Evolutionary conservation across 1,139 yeast genomes (phyloP).

Genomic region (Magnusiomyces fungicola): DNA sequence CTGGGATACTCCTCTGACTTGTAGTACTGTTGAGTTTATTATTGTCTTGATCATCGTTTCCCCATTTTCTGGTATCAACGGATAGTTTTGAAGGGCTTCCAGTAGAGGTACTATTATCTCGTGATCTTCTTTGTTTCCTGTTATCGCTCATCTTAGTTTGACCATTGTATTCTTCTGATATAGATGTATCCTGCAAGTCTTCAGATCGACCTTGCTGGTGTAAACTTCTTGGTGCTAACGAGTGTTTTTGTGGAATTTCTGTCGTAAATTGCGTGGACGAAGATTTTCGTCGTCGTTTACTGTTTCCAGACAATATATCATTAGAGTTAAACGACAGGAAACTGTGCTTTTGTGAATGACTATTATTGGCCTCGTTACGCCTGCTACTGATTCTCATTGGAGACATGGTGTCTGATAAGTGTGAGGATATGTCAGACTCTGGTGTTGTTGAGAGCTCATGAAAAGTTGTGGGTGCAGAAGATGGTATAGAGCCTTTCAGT

Average conservation of each 20-base stretch:
- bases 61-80: background rate
- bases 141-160: background rate
- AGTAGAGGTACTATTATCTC: background rate
- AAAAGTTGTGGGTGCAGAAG: background rate
- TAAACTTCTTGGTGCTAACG: background rate
- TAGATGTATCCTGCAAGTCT: background rate
- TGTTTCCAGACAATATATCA: no score
- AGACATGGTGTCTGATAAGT: background rate
- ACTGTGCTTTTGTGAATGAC: background rate
- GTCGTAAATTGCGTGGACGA: background rate
- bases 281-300: background rate
- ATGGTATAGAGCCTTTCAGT: no score
- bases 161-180: background rate
- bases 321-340: background rate
- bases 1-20: background rate
- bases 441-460: no score
- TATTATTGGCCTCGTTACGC: background rate
- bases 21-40: background rate
- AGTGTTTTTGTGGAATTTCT: background rate
- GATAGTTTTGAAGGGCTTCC: no score
- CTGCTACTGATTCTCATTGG: background rate
- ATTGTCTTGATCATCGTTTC: background rate
- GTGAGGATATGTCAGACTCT: background rate
- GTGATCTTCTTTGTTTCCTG: background rate
- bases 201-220: background rate